Evolutionary conservation across 1,139 yeast genomes (phyloP).

Genomic region (Pichia sp.): DNA sequence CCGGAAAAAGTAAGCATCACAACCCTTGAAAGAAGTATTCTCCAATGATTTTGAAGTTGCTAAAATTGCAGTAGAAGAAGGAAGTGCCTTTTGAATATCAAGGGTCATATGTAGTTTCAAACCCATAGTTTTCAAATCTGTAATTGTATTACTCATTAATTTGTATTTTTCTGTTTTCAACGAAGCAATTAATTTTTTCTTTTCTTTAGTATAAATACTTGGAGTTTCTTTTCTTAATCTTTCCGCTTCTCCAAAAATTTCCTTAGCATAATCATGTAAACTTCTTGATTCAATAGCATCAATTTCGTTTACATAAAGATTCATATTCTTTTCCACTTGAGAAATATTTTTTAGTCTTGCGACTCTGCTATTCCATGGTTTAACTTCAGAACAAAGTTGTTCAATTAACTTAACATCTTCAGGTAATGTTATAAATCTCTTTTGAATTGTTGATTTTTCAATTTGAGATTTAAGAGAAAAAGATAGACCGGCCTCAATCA

Average conservation of each 20-base stretch:
- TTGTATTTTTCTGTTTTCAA: conserved; percentile 76
- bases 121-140: conserved; percentile 71
- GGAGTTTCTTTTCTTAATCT: conserved; percentile 76
- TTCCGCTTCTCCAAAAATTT: conserved; percentile 52
- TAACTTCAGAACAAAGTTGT: conserved; percentile 20
- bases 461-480: conserved; percentile 18
- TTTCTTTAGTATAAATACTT: conserved; percentile 56
- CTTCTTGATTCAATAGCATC: conserved; percentile 31
- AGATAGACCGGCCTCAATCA: conserved; percentile 59
- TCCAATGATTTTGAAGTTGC: conserved; percentile 47
- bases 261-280: conserved; percentile 48
- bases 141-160: conserved; percentile 67
- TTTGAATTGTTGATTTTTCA: not conserved
- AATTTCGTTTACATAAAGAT: conserved; percentile 39
- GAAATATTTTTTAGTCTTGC: conserved; percentile 39
- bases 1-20: conserved; percentile 60
- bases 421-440: conserved; percentile 7
- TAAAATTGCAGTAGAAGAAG: conserved; percentile 57
- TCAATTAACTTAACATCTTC: conserved; percentile 16
- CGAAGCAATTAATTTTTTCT: conserved; percentile 65
- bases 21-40: conserved; percentile 36
- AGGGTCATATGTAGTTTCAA: conserved; percentile 59
- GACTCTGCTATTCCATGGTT: conserved; percentile 18
- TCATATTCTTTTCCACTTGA: conserved; percentile 52
- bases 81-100: conserved; percentile 57